Evolutionary conservation across 1,284 basidiomycete genomes (phyloP).

Genomic region (Cutaneotrichosporon cavernicola): DNA sequence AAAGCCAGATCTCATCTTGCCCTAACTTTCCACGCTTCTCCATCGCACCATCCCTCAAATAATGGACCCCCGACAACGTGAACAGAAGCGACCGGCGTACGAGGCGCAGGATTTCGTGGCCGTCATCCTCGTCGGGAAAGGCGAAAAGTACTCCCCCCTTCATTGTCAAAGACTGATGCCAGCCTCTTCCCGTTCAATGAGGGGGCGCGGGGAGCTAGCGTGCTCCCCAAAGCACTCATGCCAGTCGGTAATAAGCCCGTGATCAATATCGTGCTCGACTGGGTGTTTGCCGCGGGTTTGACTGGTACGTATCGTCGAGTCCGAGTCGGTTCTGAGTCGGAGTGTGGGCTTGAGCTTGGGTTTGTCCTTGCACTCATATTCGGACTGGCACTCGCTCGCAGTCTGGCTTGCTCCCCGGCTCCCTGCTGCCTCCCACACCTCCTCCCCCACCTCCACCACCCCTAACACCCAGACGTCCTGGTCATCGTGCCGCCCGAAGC

Average conservation of each 20-base stretch:
- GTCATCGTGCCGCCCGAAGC: conserved; percentile 77
- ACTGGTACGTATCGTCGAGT: conserved; percentile 60
- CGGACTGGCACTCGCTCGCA: too few species aligned
- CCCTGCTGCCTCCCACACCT: too few species aligned
- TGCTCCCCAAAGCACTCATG: conserved; percentile 68
- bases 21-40: not conserved
- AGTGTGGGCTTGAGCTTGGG: not conserved
- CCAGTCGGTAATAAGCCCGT: conserved; percentile 84
- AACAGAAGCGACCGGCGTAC: conserved; percentile 6
- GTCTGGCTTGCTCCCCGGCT: too few species aligned
- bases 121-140: conserved; percentile 79
- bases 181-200: conserved; percentile 53
- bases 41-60: not conserved
- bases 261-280: conserved; percentile 76
- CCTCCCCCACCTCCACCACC: not conserved
- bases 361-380: not conserved
- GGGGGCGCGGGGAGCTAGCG: conserved; percentile 34
- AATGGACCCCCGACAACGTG: conserved; percentile 9
- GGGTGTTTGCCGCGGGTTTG: conserved; percentile 83
- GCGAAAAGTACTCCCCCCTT: conserved; percentile 72
- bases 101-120: conserved; percentile 69
- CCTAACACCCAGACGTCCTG: conserved; percentile 65
- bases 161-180: too few species aligned
- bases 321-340: not conserved
- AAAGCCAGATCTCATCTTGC: not conserved